A percentile compares a stretch with the other conserved stretches of the same genome.
Evolutionary conservation across 139 green algal species (phyloP).

Genomic region (Asterochloris erici): DNA sequence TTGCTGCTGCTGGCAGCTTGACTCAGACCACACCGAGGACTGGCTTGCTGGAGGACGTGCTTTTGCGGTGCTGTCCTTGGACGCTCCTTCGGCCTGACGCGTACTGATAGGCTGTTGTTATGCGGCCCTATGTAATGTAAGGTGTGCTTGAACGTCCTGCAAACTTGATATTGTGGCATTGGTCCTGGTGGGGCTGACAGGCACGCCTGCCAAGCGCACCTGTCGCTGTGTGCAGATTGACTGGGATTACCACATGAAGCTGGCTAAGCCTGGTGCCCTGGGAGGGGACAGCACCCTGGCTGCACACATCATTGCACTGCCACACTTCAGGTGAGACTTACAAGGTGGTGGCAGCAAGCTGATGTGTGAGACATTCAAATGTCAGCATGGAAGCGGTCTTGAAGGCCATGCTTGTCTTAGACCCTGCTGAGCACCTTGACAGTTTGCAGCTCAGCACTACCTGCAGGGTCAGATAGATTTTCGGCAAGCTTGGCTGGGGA

Average conservation of each 20-base stretch:
- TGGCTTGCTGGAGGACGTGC: not conserved
- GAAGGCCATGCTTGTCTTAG: too few species aligned
- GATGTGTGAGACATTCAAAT: too few species aligned
- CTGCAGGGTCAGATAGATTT: too few species aligned
- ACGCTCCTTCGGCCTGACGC: not conserved
- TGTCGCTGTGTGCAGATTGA: constrained; percentile 47
- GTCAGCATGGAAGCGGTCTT: too few species aligned
- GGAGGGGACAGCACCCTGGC: constrained; percentile 27
- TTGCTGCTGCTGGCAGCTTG: too few species aligned
- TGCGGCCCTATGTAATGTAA: not conserved
- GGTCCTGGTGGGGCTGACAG: not conserved
- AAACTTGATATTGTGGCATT: not conserved
- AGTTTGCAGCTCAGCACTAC: too few species aligned
- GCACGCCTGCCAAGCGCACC: not conserved
- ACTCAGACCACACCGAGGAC: not conserved
- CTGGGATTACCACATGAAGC: constrained; percentile 80
- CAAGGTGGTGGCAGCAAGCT: too few species aligned
- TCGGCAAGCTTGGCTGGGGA: too few species aligned
- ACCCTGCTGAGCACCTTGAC: too few species aligned
- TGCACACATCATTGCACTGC: constrained; percentile 64
- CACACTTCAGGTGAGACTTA: constrained; percentile 48
- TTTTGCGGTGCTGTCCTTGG: not conserved
- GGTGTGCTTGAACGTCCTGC: not conserved
- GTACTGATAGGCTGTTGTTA: not conserved
- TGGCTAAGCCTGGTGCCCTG: constrained; percentile 42